Base-by-base conservation (phyloP, 2,329 filamentous ascomycete species). In the Lomentospora prolificans region DNA sequence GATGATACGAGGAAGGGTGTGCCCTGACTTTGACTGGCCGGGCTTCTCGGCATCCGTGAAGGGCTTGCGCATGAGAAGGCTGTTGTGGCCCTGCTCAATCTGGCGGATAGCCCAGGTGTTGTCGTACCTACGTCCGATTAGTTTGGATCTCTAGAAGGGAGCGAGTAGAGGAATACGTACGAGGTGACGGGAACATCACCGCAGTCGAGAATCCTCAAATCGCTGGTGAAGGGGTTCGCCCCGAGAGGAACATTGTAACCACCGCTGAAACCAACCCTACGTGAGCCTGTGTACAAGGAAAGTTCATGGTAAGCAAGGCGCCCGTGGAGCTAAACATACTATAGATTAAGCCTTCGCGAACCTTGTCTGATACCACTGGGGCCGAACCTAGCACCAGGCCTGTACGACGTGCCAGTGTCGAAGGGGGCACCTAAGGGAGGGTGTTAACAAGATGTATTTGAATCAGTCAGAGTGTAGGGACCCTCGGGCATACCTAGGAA, bases 161-260 rank as follows among this genome's bases (percentile, higher is more conserved):
- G 17, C 5, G 19, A 36, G 4, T n/a, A 17, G 31, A 9, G 44
- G 22, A 86, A 86, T 27, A 81, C 75, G 62, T 95, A 86, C 0
- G 90, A 90, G 0, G 86, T 89, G 61, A 95, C 77, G 27, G 91
- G 90, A 56, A 96, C 90, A 67, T 96, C 91, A 50, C 91, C 91
- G 68, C 91, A 96, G 74, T 96, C 91, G 53, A 92, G 75, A 58
- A 96, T 82, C 39, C 74, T 82, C 1, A 88, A 87, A 86, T 87
- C 92, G 55, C 80, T 86, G 41, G 75, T 74, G 72, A 94, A 96
- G 0, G 91, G 90, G 69, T 96, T 96, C 61, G 96, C 79, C 39
- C 78, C 79, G 12, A 95, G 74, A 0, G 89, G 88, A 3, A 94
- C 89, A 63, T 95, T 94, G 70, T 94, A 95, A 4, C 89, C 89